Evolutionary conservation across 768 basidiomycete species (phyloP).

Genomic region (Trametes punicea): DNA sequence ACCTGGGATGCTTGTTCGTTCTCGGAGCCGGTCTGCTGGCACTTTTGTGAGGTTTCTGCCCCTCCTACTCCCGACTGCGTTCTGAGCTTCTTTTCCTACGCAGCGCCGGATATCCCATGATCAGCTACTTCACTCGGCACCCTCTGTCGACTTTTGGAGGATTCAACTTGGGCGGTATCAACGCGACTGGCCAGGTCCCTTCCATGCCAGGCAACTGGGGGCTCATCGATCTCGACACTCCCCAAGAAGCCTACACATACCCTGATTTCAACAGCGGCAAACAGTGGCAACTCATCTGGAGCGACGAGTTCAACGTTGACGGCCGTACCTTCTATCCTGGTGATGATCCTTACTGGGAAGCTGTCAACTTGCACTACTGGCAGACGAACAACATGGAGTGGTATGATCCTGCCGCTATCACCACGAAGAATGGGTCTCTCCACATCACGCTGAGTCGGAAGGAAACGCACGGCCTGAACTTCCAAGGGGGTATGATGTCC

Average conservation of each 20-base stretch:
- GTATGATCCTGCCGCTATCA: conserved; percentile 77
- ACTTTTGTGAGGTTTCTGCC: conserved; percentile 52
- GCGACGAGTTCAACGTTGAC: conserved; percentile 75
- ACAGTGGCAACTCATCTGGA: conserved; percentile 67
- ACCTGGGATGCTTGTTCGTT: conserved; percentile 66
- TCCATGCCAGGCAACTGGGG: conserved; percentile 40
- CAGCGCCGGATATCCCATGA: conserved; percentile 45
- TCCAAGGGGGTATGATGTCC: conserved; percentile 48
- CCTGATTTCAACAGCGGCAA: conserved; percentile 20
- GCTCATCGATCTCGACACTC: conserved; percentile 56
- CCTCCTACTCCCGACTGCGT: neutral
- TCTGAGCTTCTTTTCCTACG: conserved; percentile 21
- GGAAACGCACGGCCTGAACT: conserved; percentile 40
- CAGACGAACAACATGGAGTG: conserved; percentile 61
- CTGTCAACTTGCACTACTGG: conserved; percentile 82
- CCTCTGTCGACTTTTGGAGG: conserved; percentile 36
- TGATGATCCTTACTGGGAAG: conserved; percentile 84
- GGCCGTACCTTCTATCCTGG: conserved; percentile 72
- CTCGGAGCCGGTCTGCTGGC: conserved; percentile 46
- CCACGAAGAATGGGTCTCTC: conserved; percentile 40
- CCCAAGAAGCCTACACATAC: conserved; percentile 40
- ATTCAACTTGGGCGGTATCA: conserved; percentile 45
- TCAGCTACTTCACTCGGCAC: conserved; percentile 35
- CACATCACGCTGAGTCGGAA: conserved; percentile 55
- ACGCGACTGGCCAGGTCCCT: conserved; percentile 45